Conservation (phyloP, 2,329 filamentous ascomycete species). For the Trichophyton equinum region DNA sequence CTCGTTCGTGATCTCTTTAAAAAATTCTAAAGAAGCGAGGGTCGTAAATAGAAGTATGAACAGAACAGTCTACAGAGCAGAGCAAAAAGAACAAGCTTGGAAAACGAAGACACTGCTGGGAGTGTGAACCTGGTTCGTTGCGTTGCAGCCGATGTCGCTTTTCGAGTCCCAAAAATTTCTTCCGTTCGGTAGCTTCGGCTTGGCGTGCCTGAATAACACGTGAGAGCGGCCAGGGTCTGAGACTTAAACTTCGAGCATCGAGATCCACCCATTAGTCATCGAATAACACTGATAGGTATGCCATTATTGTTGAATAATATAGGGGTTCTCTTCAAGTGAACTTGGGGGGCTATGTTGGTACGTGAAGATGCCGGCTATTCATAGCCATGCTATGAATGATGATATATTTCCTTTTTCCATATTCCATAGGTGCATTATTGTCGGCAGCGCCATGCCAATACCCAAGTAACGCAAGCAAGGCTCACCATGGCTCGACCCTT, state of each 20-base stretch:
- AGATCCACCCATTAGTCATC: neutral
- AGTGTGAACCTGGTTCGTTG: neutral
- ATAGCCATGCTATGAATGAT: neutral
- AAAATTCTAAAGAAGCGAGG: neutral
- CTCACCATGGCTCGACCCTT: neutral
- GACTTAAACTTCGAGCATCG: neutral
- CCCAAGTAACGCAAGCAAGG: neutral
- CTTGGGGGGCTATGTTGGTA: too few relatives aligned
- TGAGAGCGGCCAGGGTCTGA: neutral
- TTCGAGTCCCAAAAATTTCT: neutral
- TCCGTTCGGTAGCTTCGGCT: neutral
- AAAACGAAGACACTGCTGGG: neutral
- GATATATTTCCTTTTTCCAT: neutral
- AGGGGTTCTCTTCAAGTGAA: neutral
- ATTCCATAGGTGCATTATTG: neutral
- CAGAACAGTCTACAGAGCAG: neutral
- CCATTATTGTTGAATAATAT: neutral
- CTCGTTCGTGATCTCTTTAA: neutral
- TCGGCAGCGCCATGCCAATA: neutral
- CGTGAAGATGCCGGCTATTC: neutral
- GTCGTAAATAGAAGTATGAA: neutral
- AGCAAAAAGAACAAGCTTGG: neutral
- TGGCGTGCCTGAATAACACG: neutral
- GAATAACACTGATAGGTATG: too few relatives aligned
- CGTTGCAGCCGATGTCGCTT: conserved; percentile 2